phyloP scores from a whole-genome alignment of 768 basidiomycete species.

The Daedaleopsis nitida region DNA sequence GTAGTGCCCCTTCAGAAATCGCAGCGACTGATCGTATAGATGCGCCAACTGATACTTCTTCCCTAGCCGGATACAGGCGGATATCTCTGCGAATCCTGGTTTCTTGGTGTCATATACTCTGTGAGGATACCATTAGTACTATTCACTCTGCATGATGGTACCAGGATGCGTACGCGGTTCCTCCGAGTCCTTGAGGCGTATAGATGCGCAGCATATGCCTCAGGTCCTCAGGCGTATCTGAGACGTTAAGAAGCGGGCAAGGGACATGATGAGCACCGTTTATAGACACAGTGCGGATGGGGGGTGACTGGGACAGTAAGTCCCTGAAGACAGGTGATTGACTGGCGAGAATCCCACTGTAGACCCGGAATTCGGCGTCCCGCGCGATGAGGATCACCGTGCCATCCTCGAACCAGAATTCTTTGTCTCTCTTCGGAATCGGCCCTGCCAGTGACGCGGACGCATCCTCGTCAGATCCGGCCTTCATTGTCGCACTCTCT shows the following conservation, averaged over 20 bases:
- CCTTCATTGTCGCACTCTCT: too few species aligned
- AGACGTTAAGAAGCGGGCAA: background rate
- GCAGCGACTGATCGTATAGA: conserved; percentile 5
- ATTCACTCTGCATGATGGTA: too few species aligned
- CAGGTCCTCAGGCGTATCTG: background rate
- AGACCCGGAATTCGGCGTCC: conserved; percentile 26
- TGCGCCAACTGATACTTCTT: conserved; percentile 18
- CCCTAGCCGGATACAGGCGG: conserved; percentile 8
- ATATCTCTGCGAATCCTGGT: background rate
- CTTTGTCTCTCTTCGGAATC: background rate
- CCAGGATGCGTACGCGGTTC: too few species aligned
- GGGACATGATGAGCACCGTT: too few species aligned
- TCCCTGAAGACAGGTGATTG: conserved; percentile 27
- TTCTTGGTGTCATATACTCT: too few species aligned
- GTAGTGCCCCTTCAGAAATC: conserved; percentile 10
- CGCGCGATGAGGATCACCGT: conserved; percentile 27
- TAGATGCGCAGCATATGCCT: background rate
- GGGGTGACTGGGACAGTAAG: conserved; percentile 26
- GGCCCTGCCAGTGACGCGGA: background rate
- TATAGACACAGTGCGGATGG: background rate
- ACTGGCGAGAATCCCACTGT: conserved; percentile 23
- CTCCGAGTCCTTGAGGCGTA: background rate
- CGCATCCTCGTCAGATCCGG: background rate
- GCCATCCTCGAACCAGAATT: conserved; percentile 32
- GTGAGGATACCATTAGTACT: too few species aligned